Base-by-base conservation (phyloP, 1,139 yeast species). In the Arxiozyma slooffiae region DNA sequence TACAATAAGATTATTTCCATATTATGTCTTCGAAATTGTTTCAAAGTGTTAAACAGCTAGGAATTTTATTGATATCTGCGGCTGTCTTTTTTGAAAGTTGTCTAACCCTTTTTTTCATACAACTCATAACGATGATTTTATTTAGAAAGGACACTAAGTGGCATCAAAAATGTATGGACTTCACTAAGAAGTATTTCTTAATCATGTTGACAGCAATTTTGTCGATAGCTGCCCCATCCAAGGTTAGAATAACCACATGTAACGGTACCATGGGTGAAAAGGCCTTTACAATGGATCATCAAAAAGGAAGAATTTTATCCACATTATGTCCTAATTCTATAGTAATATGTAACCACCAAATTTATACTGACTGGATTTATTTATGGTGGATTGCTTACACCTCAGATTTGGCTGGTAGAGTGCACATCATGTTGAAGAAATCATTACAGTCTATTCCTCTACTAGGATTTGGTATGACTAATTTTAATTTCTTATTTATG, bases 291-390 rank as follows among this genome's bases (percentile, higher is more conserved):
- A 54, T 50, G 43, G 62, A 63, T 47, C 41, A 41, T 7, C 50
- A 52, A 8, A 55, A 53, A 8, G 58, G 60, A 7, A 54, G 60
- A 46, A 53, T 64, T 16, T 21, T 51, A 7, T 62, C 69, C 3
- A 50, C 54, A 9, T 42, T 66, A 45, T 46, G 48, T 6, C 50
- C 50, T 8, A 56, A 57, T n/a, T 59, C 67, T 1, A 57, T 67
- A 1, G 55, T 61, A n/a, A 64, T 65, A 74, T 85, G 45, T 20
- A 92, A 92, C 64, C 98, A 92, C 67, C 97, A 90, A 68, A 82
- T 90, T 22, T 90, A 92, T 64, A 82, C 95, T 4, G 99, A 92
- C 67, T 92, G 99, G 99, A 76, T 87, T 20, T 89, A 80, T 61
- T 63, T 89, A 51, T 92, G 99, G 99, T 92, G 88, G 80, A 60